These are phyloP conservation scores for Leccinum ochraceum DNA, from an alignment of 768 basidiomycete species.

Conservation along the genomic window DNA sequence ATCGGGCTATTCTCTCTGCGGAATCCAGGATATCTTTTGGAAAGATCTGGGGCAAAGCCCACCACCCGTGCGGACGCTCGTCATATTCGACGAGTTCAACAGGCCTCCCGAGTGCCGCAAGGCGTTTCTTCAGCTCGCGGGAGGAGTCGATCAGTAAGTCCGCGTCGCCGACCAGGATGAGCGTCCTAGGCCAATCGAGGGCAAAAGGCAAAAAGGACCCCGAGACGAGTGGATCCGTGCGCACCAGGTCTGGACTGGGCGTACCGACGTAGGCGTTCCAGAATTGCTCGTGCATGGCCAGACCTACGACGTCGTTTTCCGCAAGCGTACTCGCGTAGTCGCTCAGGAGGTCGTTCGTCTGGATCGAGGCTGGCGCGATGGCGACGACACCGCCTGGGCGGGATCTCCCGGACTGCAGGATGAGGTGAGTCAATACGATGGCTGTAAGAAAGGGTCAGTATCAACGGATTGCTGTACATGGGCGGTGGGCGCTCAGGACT, in stretches of 20 bases:
- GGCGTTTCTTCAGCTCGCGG: neutral
- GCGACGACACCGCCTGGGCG: slow-evolving; percentile 57
- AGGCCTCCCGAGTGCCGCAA: neutral
- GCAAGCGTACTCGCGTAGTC: slow-evolving; percentile 4
- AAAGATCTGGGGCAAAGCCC: slow-evolving; percentile 19
- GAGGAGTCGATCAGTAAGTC: slow-evolving; percentile 16
- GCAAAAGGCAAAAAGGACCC: slow-evolving; percentile 16
- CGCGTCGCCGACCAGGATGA: slow-evolving; percentile 21
- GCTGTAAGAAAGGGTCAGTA: slow-evolving; percentile 11
- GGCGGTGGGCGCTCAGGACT: neutral
- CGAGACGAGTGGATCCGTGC: slow-evolving; percentile 22
- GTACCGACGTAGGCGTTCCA: slow-evolving; percentile 12
- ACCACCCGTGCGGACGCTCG: slow-evolving; percentile 25
- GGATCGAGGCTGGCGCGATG: slow-evolving; percentile 44
- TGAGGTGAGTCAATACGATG: slow-evolving; percentile 27
- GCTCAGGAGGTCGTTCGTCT: slow-evolving; percentile 3
- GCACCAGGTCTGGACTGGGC: slow-evolving; percentile 6
- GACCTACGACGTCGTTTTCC: slow-evolving; percentile 2
- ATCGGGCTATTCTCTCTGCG: slow-evolving; percentile 12
- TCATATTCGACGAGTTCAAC: slow-evolving; percentile 29
- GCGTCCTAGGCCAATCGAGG: slow-evolving; percentile 22
- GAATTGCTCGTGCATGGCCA: neutral
- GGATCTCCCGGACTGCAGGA: slow-evolving; percentile 52
- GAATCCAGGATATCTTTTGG: slow-evolving; percentile 12
- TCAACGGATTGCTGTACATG: neutral